A percentile compares a stretch with the other conserved stretches of the same genome.
These are phyloP conservation scores for Stagonosporopsis cucurbitacearum DNA, from an alignment of 2,329 filamentous ascomycete genomes.

Conservation along the genomic window DNA sequence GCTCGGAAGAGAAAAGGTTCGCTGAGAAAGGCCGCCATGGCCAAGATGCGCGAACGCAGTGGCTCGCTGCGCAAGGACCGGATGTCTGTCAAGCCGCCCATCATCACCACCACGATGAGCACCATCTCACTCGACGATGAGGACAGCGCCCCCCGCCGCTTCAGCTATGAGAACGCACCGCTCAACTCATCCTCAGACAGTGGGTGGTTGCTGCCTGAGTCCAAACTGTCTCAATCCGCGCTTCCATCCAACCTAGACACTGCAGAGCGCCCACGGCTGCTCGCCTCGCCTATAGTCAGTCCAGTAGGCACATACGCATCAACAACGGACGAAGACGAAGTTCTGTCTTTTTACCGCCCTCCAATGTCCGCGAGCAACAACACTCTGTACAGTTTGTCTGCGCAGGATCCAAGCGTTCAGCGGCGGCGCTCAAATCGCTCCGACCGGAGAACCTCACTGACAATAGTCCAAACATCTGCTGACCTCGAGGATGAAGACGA, in stretches of 20 bases:
- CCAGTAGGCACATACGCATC: slow-evolving; percentile 69
- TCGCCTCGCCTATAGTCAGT: slow-evolving; percentile 54
- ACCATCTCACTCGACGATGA: slow-evolving; percentile 21
- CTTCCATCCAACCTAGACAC: slow-evolving; percentile 13
- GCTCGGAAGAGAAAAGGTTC: slow-evolving; percentile 78
- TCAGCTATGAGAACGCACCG: slow-evolving; percentile 48
- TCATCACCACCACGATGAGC: slow-evolving; percentile 26
- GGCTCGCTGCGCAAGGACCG: slow-evolving; percentile 36
- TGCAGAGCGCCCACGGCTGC: slow-evolving; percentile 37
- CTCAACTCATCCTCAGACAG: slow-evolving; percentile 46
- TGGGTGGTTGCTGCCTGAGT: slow-evolving; percentile 30
- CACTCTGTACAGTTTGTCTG: slow-evolving; percentile 45
- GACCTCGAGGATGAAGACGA: slow-evolving; percentile 56
- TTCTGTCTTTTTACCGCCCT: slow-evolving; percentile 65
- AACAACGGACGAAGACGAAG: slow-evolving; percentile 85
- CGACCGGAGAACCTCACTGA: slow-evolving; percentile 32
- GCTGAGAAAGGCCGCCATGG: slow-evolving; percentile 83
- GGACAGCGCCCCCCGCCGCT: slow-evolving; percentile 33
- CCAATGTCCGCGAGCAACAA: slow-evolving; percentile 51
- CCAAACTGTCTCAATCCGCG: slow-evolving; percentile 24
- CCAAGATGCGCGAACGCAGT: slow-evolving; percentile 56
- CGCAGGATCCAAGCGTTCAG: slow-evolving; percentile 29
- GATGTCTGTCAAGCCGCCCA: slow-evolving; percentile 21
- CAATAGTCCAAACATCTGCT: slow-evolving; percentile 32
- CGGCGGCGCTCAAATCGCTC: slow-evolving; percentile 43